Evolutionary conservation across 495 filamentous ascomycete species (phyloP).

Genomic region (Tirmania nivea): DNA sequence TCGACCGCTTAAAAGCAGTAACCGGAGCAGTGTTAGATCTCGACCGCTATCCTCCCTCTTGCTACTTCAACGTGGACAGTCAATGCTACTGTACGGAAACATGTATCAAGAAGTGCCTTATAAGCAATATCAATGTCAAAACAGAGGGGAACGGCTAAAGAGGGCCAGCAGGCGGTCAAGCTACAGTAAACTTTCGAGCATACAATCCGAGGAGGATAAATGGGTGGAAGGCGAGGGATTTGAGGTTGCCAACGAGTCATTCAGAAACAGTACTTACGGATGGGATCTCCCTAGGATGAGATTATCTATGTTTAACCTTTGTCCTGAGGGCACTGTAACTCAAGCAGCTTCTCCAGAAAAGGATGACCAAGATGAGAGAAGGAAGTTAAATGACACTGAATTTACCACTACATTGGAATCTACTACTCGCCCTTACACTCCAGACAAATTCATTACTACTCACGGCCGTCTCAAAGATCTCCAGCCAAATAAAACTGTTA

Average conservation of each 20-base stretch:
- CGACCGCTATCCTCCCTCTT: background rate
- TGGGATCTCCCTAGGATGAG: background rate
- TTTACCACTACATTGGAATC: slow-evolving; percentile 13
- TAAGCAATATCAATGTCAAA: background rate
- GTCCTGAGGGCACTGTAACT: background rate
- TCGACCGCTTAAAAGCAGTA: background rate
- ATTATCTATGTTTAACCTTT: background rate
- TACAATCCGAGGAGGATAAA: background rate
- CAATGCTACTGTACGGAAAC: background rate
- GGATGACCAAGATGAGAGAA: background rate
- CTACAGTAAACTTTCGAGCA: background rate
- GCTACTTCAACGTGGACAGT: background rate
- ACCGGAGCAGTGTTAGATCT: background rate
- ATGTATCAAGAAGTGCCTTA: background rate
- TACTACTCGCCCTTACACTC: slow-evolving; percentile 11
- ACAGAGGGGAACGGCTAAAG: background rate
- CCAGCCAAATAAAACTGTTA: background rate
- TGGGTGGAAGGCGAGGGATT: background rate
- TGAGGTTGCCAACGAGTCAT: background rate
- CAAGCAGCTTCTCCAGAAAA: background rate
- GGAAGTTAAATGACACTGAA: slow-evolving; percentile 4
- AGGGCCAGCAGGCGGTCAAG: background rate
- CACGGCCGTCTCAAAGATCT: background rate
- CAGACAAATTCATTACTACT: slow-evolving; percentile 7
- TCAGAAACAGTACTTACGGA: background rate